Conservation (phyloP, 1,284 basidiomycete genomes). For the Puccinia horiana region DNA sequence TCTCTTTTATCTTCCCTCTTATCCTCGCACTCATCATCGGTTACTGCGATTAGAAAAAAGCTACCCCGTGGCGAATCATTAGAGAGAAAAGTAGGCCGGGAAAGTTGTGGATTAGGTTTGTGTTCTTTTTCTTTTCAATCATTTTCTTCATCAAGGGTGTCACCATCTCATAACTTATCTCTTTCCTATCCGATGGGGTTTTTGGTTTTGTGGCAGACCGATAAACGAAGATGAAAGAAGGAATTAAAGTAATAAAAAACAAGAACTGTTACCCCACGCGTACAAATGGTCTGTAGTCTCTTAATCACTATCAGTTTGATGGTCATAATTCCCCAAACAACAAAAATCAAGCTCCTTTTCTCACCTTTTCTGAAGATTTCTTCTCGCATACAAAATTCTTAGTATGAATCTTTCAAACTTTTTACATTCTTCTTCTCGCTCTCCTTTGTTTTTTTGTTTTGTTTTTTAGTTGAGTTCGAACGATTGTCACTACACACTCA, state of each 20-base stretch:
- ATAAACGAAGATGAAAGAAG: conserved; percentile 26
- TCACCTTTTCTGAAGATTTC: too few species aligned
- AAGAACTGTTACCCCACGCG: neutral
- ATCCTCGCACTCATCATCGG: neutral
- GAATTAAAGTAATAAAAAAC: neutral
- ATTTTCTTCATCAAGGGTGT: neutral
- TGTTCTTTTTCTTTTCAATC: neutral
- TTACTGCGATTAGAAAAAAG: neutral
- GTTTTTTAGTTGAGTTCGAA: too few species aligned
- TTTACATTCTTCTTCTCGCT: too few species aligned
- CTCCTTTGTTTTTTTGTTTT: too few species aligned
- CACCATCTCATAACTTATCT: neutral
- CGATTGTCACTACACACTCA: too few species aligned
- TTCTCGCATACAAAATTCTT: too few species aligned
- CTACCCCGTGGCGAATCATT: conserved; percentile 44
- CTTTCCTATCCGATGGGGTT: neutral
- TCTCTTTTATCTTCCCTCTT: neutral
- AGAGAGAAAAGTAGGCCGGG: conserved; percentile 46
- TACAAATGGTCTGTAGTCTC: too few species aligned
- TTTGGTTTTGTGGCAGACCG: neutral
- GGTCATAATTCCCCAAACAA: too few species aligned
- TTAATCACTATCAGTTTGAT: too few species aligned
- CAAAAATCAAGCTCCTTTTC: too few species aligned
- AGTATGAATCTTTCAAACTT: too few species aligned
- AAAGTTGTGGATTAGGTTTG: conserved; percentile 40